These are phyloP conservation scores for Reticulascus tulasneorum DNA, from an alignment of 2,329 filamentous ascomycete genomes.

Conservation along the genomic window DNA sequence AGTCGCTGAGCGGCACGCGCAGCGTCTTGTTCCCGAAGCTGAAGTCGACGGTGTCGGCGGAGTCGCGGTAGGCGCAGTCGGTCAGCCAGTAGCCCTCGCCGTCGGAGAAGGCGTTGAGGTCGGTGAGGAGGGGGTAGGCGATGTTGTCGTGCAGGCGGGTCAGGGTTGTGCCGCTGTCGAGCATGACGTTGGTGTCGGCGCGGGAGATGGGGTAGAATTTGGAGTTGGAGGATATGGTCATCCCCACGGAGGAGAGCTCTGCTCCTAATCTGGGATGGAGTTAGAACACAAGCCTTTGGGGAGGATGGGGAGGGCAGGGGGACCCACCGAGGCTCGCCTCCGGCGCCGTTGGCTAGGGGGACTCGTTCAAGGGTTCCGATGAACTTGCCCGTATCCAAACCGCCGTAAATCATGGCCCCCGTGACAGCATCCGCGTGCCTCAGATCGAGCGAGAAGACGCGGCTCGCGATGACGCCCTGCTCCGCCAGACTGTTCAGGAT, in stretches of 20 bases:
- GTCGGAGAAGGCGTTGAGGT: constrained; percentile 37
- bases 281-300: neutral
- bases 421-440: constrained; percentile 37
- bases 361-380: constrained; percentile 39
- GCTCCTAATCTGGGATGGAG: constrained; percentile 25
- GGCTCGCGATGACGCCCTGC: constrained; percentile 44
- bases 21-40: constrained; percentile 38
- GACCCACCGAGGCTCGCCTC: constrained; percentile 26
- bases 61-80: constrained; percentile 33
- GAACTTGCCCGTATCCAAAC: constrained; percentile 49
- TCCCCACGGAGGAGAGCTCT: constrained; percentile 24
- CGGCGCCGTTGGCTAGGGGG: constrained; percentile 34
- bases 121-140: constrained; percentile 36
- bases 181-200: constrained; percentile 37
- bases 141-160: constrained; percentile 39
- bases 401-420: constrained; percentile 51
- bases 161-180: constrained; percentile 52
- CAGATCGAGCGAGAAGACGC: constrained; percentile 48
- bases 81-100: constrained; percentile 40
- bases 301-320: constrained; percentile 10
- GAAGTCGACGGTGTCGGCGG: constrained; percentile 36
- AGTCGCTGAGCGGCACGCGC: constrained; percentile 41
- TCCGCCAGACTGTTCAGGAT: constrained; percentile 46
- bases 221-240: constrained; percentile 20
- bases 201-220: constrained; percentile 19